Conservation (phyloP, 2,329 filamentous ascomycete genomes). For the Zymoseptoria ardabiliae region DNA sequence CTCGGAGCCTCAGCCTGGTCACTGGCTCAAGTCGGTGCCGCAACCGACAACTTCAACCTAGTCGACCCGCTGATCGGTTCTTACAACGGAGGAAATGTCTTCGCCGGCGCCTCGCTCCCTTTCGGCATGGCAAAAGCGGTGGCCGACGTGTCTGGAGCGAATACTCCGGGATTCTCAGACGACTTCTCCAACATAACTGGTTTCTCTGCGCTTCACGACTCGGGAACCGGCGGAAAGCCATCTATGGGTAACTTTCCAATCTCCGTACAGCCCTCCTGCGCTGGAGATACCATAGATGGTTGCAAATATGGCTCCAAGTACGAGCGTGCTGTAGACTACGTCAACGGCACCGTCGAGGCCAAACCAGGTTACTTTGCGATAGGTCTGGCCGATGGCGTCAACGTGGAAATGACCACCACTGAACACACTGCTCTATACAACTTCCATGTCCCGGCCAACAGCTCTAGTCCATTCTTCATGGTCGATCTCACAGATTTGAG, state of each 20-base stretch:
- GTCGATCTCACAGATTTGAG: slow-evolving; percentile 53
- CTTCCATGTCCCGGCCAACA: slow-evolving; percentile 41
- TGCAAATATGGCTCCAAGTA: slow-evolving; percentile 46
- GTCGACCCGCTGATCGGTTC: slow-evolving; percentile 39
- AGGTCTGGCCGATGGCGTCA: slow-evolving; percentile 47
- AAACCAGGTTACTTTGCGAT: slow-evolving; percentile 54
- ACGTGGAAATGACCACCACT: slow-evolving; percentile 53
- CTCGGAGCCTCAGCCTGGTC: neutral
- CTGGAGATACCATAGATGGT: slow-evolving; percentile 17
- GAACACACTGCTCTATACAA: slow-evolving; percentile 52
- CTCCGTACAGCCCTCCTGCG: slow-evolving; percentile 21
- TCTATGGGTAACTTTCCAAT: slow-evolving; percentile 19
- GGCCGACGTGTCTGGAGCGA: slow-evolving; percentile 41
- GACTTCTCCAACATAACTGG: slow-evolving; percentile 38
- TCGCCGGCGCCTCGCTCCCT: slow-evolving; percentile 32
- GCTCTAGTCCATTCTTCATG: slow-evolving; percentile 46
- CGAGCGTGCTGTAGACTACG: slow-evolving; percentile 43
- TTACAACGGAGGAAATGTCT: slow-evolving; percentile 35
- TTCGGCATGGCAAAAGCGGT: slow-evolving; percentile 42
- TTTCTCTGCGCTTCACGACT: slow-evolving; percentile 44
- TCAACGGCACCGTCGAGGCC: slow-evolving; percentile 44
- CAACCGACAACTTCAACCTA: slow-evolving; percentile 19
- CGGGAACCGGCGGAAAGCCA: slow-evolving; percentile 38
- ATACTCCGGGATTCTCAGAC: slow-evolving; percentile 50
- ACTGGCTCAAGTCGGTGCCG: neutral